A percentile compares a stretch with the other conserved stretches of the same genome.
Conservation (phyloP, 202 grass and related monocot genomes). For the Dendrocalamus latiflorus region DNA sequence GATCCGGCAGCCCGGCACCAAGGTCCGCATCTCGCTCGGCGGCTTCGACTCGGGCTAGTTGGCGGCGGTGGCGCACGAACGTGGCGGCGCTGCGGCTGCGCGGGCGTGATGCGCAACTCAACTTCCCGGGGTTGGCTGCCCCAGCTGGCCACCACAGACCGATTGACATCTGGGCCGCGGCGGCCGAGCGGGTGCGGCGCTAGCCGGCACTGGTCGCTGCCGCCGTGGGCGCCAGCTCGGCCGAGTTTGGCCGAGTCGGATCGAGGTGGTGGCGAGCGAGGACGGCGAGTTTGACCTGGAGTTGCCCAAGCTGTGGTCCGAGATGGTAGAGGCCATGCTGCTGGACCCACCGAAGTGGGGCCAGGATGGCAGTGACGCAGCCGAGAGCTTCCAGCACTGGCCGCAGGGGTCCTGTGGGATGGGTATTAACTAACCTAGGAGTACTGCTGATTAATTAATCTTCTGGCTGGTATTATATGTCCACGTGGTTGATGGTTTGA, state of each 20-base stretch:
- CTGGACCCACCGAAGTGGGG: conserved; percentile 51
- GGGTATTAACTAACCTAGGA: not conserved
- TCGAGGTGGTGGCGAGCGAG: not conserved
- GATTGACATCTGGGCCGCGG: conserved; percentile 31
- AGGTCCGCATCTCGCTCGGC: conserved; percentile 55
- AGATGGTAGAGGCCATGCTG: conserved; percentile 66
- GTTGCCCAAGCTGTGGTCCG: conserved; percentile 51
- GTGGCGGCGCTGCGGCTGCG: conserved; percentile 45
- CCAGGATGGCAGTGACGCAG: conserved; percentile 24
- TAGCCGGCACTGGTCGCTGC: too few relatives aligned
- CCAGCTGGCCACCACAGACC: conserved; percentile 35
- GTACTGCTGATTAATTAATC: not conserved
- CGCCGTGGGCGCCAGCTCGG: too few relatives aligned
- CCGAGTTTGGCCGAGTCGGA: not conserved
- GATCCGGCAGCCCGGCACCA: conserved; percentile 60
- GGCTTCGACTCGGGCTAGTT: conserved; percentile 59
- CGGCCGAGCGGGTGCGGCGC: conserved; percentile 9
- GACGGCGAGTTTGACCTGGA: conserved; percentile 32
- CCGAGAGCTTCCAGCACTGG: conserved; percentile 30
- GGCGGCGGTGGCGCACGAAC: conserved; percentile 64
- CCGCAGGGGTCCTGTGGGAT: conserved; percentile 44
- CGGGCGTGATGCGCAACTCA: too few relatives aligned
- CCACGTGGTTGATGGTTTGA: not conserved
- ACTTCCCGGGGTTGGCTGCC: too few relatives aligned
- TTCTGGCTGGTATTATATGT: not conserved